A percentile compares a stretch with the other conserved stretches of the same genome.
phyloP scores from a whole-genome alignment of 306 rosid species.

The Nissolia schottii region DNA sequence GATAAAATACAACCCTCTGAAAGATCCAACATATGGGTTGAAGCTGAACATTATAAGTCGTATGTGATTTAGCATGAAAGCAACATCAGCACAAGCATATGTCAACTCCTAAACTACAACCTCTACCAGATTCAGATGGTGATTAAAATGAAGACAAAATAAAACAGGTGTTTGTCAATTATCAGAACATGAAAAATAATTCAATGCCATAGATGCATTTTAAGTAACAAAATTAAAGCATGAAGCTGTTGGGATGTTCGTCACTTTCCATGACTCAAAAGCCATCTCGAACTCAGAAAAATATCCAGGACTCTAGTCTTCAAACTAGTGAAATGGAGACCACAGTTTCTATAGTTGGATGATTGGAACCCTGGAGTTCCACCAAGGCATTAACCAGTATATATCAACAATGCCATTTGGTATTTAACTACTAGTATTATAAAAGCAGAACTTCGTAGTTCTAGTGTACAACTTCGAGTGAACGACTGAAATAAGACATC shows the following conservation, averaged over 20 bases:
- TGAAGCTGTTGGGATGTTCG: neutral
- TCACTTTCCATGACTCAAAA: neutral
- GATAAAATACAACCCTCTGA: neutral
- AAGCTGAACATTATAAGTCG: neutral
- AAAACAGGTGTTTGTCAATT: neutral
- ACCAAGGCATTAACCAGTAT: neutral
- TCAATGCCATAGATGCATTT: neutral
- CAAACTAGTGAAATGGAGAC: neutral
- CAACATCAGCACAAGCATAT: neutral
- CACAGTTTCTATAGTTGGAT: neutral
- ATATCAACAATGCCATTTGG: neutral
- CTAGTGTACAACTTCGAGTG: neutral
- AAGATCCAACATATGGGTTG: neutral
- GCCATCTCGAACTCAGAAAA: neutral
- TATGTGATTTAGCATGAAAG: constrained; percentile 6
- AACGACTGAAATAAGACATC: neutral
- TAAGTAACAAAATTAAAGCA: neutral
- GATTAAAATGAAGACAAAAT: constrained; percentile 10
- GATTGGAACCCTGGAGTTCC: neutral
- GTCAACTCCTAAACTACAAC: neutral
- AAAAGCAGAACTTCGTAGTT: neutral
- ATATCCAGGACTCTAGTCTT: neutral
- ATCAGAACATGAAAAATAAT: neutral
- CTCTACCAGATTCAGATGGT: neutral
- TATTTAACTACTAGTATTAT: neutral